Conservation (phyloP, 495 filamentous ascomycete species). For the Sphaerosporella brunnea region DNA sequence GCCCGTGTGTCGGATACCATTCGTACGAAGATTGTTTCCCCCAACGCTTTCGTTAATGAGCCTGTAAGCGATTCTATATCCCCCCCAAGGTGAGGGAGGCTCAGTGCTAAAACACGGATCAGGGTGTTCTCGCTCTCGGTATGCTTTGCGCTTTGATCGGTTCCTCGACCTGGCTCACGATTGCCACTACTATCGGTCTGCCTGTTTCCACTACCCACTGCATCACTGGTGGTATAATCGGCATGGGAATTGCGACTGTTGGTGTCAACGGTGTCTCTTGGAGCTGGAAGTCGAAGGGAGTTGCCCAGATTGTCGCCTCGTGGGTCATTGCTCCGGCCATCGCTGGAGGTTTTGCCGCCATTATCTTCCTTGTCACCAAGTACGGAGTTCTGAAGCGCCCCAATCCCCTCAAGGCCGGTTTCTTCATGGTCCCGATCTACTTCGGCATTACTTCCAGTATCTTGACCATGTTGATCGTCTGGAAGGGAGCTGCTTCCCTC, state of each 20-base stretch:
- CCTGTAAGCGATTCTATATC: too few relatives aligned
- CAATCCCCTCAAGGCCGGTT: constrained; percentile 40
- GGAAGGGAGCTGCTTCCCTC: constrained; percentile 35
- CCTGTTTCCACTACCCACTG: constrained; percentile 51
- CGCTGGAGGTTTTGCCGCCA: constrained; percentile 38
- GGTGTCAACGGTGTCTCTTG: constrained; percentile 38
- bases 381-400: constrained; percentile 41
- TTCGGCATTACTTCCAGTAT: constrained; percentile 43
- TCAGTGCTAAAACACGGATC: too few relatives aligned
- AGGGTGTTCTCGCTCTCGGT: constrained; percentile 17
- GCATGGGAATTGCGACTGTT: constrained; percentile 43
- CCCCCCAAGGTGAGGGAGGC: too few relatives aligned
- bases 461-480: constrained; percentile 46
- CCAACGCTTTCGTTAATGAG: constrained; percentile 34
- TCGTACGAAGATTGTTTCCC: constrained; percentile 44
- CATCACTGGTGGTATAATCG: constrained; percentile 43
- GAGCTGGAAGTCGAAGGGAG: constrained; percentile 35
- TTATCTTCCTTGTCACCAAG: constrained; percentile 48
- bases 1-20: constrained; percentile 49
- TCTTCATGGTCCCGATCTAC: constrained; percentile 43
- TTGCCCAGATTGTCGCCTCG: constrained; percentile 42
- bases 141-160: constrained; percentile 44
- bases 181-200: constrained; percentile 38
- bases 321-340: constrained; percentile 47
- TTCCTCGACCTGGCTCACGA: constrained; percentile 41